Percentiles rank a stretch among this genome's conserved stretches.
These are phyloP conservation scores for Panaeolus papilionaceus DNA, from an alignment of 768 basidiomycete species.

Conservation along the genomic window DNA sequence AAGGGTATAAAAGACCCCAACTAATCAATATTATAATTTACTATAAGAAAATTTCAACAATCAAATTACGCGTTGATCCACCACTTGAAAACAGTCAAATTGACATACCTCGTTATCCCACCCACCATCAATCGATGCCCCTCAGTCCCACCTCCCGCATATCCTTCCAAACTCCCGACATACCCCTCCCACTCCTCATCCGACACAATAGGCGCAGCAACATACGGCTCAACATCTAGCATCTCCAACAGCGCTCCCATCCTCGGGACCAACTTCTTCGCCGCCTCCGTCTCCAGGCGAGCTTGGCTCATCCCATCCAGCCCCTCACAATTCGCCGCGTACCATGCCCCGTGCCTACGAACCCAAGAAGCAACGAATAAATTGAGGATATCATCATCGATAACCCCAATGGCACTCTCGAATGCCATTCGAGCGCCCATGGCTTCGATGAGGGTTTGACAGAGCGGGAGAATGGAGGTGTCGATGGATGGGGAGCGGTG, in stretches of 20 bases:
- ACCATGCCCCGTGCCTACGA: slow-evolving; percentile 45
- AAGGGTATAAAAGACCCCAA: too few species aligned
- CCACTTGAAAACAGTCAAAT: too few species aligned
- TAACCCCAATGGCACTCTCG: slow-evolving; percentile 40
- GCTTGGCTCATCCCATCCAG: slow-evolving; percentile 33
- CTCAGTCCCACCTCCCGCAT: not conserved
- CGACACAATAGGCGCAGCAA: slow-evolving; percentile 31
- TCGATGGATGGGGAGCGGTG: slow-evolving; percentile 40
- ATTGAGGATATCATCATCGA: slow-evolving; percentile 39
- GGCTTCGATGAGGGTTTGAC: slow-evolving; percentile 44
- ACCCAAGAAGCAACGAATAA: slow-evolving; percentile 45
- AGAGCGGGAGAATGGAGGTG: slow-evolving; percentile 45
- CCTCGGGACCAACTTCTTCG: slow-evolving; percentile 32
- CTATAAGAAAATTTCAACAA: too few species aligned
- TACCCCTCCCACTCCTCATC: slow-evolving; percentile 28
- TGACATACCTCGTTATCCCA: too few species aligned
- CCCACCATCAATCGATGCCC: too few species aligned
- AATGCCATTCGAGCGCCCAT: slow-evolving; percentile 55
- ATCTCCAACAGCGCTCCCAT: slow-evolving; percentile 29
- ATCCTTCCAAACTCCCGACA: slow-evolving; percentile 18
- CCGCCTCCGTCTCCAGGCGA: slow-evolving; percentile 40
- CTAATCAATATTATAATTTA: too few species aligned
- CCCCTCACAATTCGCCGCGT: slow-evolving; percentile 38
- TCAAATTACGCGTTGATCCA: too few species aligned
- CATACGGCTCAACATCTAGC: slow-evolving; percentile 24